Evolutionary conservation across 257 asterid genomes (phyloP).

Genomic region (Thymus quinquecostatus): DNA sequence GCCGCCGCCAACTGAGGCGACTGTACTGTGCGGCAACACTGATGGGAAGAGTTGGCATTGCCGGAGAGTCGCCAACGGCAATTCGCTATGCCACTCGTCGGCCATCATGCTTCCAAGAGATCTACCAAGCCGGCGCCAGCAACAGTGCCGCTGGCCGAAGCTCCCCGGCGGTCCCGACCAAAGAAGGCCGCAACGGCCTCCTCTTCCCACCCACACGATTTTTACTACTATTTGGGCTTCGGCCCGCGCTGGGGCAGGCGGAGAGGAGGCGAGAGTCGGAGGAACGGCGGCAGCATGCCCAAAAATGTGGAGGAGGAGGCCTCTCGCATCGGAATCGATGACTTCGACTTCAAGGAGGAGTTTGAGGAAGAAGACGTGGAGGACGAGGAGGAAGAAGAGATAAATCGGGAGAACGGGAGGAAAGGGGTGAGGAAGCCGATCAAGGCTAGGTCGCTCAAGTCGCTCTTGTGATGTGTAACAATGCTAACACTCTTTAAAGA

Average conservation of each 20-base stretch:
- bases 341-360: slow-evolving; percentile 33
- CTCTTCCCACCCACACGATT: slow-evolving; percentile 48
- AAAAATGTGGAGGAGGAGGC: neutral
- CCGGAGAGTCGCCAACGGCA: slow-evolving; percentile 35
- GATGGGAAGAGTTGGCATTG: slow-evolving; percentile 75
- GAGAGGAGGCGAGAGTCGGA: slow-evolving; percentile 42
- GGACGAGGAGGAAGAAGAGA: slow-evolving; percentile 31
- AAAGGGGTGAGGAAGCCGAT: slow-evolving; percentile 64
- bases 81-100: slow-evolving; percentile 50
- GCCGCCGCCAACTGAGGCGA: neutral
- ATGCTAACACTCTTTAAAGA: neutral
- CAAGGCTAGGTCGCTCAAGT: slow-evolving; percentile 73
- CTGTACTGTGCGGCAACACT: slow-evolving; percentile 44
- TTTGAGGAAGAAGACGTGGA: slow-evolving; percentile 36
- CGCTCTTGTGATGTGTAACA: slow-evolving; percentile 58
- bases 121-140: slow-evolving; percentile 7
- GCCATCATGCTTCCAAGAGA: slow-evolving; percentile 30
- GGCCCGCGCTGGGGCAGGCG: slow-evolving; percentile 75
- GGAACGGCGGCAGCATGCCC: neutral
- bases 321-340: slow-evolving; percentile 27
- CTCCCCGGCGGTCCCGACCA: slow-evolving; percentile 32
- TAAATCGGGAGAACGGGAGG: slow-evolving; percentile 25
- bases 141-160: neutral
- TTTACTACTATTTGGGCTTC: slow-evolving; percentile 74
- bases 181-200: slow-evolving; percentile 41